A percentile compares a stretch with the other conserved stretches of the same genome.
Evolutionary conservation across 345 rosid species (phyloP).

Genomic region (Aethionema arabicum): DNA sequence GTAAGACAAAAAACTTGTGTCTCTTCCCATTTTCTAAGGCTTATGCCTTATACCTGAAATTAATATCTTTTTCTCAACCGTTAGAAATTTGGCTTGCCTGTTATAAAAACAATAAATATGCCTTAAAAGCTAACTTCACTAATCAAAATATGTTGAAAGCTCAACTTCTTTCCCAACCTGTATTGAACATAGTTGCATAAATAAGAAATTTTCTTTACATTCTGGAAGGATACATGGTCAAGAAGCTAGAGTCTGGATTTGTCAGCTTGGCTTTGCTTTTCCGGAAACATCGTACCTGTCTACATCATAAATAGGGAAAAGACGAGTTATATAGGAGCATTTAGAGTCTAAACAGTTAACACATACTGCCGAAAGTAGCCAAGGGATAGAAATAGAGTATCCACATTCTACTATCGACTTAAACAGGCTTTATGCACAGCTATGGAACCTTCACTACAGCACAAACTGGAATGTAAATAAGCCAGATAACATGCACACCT

Average conservation of each 20-base stretch:
- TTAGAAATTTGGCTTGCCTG: not conserved
- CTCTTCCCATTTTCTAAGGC: not conserved
- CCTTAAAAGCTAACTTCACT: conserved; percentile 1
- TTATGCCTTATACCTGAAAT: not conserved
- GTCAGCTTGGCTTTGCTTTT: conserved; percentile 12
- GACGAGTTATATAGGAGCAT: not conserved
- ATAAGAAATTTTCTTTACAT: conserved; percentile 2
- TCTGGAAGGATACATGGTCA: conserved; percentile 5
- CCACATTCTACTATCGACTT: not conserved
- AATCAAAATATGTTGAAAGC: not conserved
- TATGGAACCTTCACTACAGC: conserved; percentile 10
- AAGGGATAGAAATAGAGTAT: conserved; percentile 10
- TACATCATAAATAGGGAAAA: conserved; percentile 1
- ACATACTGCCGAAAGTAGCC: not conserved
- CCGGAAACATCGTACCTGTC: not conserved
- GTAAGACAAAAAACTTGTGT: not conserved
- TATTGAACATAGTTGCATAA: conserved; percentile 1
- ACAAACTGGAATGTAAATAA: conserved; percentile 1
- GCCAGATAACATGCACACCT: not conserved
- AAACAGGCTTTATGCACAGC: conserved; percentile 1
- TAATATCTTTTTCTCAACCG: not conserved
- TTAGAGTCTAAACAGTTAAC: conserved; percentile 2
- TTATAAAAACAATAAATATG: not conserved
- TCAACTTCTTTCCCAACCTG: not conserved
- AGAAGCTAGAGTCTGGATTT: conserved; percentile 16